Evolutionary conservation across 495 filamentous ascomycete species (phyloP).

Genomic region (Chaetomidium leptoderma): DNA sequence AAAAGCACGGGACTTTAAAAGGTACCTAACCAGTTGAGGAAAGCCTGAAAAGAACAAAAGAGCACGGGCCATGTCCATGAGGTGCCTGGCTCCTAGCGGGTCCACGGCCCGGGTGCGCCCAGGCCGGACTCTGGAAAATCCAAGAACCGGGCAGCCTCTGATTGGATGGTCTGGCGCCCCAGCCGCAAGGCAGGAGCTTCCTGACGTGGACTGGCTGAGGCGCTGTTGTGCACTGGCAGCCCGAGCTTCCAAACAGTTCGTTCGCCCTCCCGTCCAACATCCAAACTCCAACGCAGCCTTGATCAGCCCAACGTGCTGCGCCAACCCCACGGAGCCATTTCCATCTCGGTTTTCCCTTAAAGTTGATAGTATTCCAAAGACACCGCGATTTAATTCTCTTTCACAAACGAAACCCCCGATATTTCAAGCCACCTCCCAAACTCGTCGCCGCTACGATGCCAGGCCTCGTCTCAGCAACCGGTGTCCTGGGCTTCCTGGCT

Average conservation of each 20-base stretch:
- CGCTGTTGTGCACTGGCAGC: background rate
- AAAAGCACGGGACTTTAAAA: no score
- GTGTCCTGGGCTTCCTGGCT: conserved; percentile 90
- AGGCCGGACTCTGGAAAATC: background rate
- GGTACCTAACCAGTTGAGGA: no score
- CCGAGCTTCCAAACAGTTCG: conserved; percentile 15
- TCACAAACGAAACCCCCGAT: background rate
- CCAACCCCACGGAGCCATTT: conserved; percentile 6
- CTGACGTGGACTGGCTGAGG: conserved; percentile 32
- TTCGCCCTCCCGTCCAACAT: background rate
- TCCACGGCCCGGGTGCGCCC: no score
- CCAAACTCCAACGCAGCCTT: conserved; percentile 3
- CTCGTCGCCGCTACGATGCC: conserved; percentile 59
- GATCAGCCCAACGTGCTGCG: conserved; percentile 12
- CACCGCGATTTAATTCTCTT: background rate
- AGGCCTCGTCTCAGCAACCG: conserved; percentile 87
- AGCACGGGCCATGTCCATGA: no score
- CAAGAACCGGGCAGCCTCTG: background rate
- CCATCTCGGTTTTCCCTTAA: background rate
- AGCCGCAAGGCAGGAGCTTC: conserved; percentile 35
- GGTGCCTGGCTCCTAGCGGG: no score
- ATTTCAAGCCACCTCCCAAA: background rate
- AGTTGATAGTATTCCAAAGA: background rate
- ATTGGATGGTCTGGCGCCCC: conserved; percentile 5
- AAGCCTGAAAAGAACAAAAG: no score